These are phyloP conservation scores for Camellia lanceoleosa DNA, from an alignment of 148 eudicot genomes.

Conservation along the genomic window DNA sequence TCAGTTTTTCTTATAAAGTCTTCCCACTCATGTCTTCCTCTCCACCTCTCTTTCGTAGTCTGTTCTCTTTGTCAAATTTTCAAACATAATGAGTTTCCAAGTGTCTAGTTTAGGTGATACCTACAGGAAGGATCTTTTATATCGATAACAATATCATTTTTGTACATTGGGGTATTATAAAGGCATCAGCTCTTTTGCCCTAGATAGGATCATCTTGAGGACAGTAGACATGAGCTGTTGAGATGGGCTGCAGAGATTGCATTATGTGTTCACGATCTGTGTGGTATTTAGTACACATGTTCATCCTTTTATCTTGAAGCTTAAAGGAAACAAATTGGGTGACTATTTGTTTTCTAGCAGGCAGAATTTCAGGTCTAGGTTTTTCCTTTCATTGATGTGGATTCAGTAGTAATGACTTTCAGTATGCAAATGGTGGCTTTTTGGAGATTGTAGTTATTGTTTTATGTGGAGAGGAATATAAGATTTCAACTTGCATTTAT, in stretches of 20 bases:
- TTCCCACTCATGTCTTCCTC: neutral
- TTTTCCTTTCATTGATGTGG: slow-evolving; percentile 2
- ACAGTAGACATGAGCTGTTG: neutral
- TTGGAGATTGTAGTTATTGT: neutral
- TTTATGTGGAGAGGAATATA: slow-evolving; percentile 5
- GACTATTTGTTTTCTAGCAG: slow-evolving; percentile 9
- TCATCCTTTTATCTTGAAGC: slow-evolving; percentile 9
- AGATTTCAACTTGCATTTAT: slow-evolving; percentile 4
- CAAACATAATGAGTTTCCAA: neutral
- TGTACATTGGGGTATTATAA: neutral
- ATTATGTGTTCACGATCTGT: slow-evolving; percentile 11
- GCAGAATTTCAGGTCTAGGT: slow-evolving; percentile 14
- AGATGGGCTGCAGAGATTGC: slow-evolving; percentile 6
- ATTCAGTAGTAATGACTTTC: neutral
- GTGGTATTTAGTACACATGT: neutral
- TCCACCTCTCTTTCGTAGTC: neutral
- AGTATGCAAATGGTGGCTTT: neutral
- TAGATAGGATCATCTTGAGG: slow-evolving; percentile 17
- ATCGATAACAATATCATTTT: slow-evolving; percentile 9
- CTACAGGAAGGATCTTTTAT: neutral
- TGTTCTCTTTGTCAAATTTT: slow-evolving; percentile 4
- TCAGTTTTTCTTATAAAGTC: slow-evolving; percentile 3
- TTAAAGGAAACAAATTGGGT: neutral
- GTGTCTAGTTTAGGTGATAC: slow-evolving; percentile 14
- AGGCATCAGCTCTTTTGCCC: neutral